These are phyloP conservation scores for Pseudocercospora vitis DNA, from an alignment of 2,329 filamentous ascomycete species.

Conservation along the genomic window DNA sequence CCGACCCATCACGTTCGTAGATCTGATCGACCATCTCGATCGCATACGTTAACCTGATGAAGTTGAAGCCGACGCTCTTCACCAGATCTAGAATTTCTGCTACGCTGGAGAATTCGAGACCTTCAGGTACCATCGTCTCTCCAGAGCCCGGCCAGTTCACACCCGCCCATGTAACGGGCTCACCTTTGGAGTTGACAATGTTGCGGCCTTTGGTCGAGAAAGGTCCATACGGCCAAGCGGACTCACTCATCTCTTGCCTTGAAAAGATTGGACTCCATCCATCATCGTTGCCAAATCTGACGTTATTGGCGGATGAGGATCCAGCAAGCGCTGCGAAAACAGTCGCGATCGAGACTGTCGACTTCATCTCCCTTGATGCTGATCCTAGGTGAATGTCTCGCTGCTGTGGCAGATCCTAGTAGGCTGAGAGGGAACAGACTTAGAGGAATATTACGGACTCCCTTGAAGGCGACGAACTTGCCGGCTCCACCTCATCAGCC, in stretches of 20 bases:
- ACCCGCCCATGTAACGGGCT: constrained; percentile 35
- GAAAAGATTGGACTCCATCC: constrained; percentile 10
- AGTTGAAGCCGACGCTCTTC: constrained; percentile 37
- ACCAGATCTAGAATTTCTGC: constrained; percentile 34
- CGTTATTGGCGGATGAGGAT: not conserved
- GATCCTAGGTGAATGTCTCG: not conserved
- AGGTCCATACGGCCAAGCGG: constrained; percentile 35
- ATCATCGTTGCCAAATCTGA: constrained; percentile 7
- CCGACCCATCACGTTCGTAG: constrained; percentile 41
- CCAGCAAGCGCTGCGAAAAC: not conserved
- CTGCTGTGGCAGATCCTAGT: no score
- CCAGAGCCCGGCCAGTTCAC: constrained; percentile 39
- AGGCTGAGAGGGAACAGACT: no score
- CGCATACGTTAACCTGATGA: constrained; percentile 43
- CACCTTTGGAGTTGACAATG: constrained; percentile 25
- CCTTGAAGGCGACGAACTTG: constrained; percentile 7
- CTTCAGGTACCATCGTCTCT: constrained; percentile 39
- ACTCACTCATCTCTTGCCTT: constrained; percentile 11
- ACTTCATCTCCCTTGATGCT: not conserved
- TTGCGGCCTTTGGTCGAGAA: constrained; percentile 37
- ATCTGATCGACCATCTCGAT: constrained; percentile 47
- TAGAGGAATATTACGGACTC: no score
- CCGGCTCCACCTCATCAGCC: constrained; percentile 16
- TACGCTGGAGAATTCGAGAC: constrained; percentile 36
- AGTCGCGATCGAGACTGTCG: not conserved